Evolutionary conservation across 2,329 filamentous ascomycete genomes (phyloP).

Genomic region (Xylaria arbuscula): DNA sequence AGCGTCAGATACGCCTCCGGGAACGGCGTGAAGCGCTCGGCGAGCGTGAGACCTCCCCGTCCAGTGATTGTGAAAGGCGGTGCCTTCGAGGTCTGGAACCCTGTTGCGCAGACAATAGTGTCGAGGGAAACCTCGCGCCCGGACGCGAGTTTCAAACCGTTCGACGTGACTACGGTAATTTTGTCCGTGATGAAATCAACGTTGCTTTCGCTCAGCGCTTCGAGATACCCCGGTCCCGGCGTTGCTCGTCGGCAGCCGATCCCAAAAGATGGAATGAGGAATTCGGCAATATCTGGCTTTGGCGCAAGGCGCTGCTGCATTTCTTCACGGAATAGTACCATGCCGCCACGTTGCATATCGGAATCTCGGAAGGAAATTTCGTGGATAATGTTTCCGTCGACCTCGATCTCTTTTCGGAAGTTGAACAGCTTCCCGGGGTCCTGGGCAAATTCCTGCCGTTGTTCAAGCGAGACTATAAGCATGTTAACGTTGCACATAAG

Average conservation of each 20-base stretch:
- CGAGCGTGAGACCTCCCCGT: slow-evolving; percentile 52
- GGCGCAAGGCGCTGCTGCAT: slow-evolving; percentile 56
- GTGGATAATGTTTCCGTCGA: slow-evolving; percentile 57
- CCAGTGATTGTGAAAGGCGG: slow-evolving; percentile 58
- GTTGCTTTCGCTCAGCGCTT: slow-evolving; percentile 56
- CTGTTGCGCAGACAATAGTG: slow-evolving; percentile 60
- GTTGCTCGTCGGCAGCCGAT: slow-evolving; percentile 60
- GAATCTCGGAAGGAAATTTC: slow-evolving; percentile 54
- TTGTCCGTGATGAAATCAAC: slow-evolving; percentile 54
- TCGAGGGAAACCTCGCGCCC: slow-evolving; percentile 55
- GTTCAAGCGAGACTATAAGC: slow-evolving; percentile 53
- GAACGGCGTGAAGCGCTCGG: slow-evolving; percentile 52
- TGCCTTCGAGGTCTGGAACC: slow-evolving; percentile 55
- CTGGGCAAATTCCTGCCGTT: slow-evolving; percentile 52
- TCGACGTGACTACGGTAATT: slow-evolving; percentile 51
- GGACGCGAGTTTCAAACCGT: slow-evolving; percentile 50
- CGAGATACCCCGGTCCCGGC: slow-evolving; percentile 59
- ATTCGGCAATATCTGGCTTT: slow-evolving; percentile 58
- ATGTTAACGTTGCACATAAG: background rate
- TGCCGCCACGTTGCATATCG: slow-evolving; percentile 50
- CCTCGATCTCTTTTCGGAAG: slow-evolving; percentile 59
- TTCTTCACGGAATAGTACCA: slow-evolving; percentile 49
- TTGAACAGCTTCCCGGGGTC: slow-evolving; percentile 54
- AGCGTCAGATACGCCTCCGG: slow-evolving; percentile 60
- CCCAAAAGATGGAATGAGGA: slow-evolving; percentile 57